phyloP scores from a whole-genome alignment of 169 alveolate species.

The Ichthyophthirius multifiliis region DNA sequence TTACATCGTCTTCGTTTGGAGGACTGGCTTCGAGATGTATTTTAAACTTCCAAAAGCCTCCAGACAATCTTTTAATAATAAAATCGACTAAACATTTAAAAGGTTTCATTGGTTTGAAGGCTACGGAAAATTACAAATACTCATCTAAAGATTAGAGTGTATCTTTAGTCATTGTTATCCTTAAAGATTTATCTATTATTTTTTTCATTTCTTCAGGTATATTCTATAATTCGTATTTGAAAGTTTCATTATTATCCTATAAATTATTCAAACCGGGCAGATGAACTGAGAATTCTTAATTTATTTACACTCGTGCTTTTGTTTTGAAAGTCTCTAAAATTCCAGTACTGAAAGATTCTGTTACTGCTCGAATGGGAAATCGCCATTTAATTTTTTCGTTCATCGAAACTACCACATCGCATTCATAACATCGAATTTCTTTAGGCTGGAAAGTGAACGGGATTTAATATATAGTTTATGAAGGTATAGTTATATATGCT shows the following conservation, averaged over 20 bases:
- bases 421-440: conserved; percentile 65
- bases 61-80: conserved; percentile 46
- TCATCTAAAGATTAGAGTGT: conserved; percentile 18
- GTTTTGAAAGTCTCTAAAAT: conserved; percentile 68
- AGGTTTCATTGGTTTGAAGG: conserved; percentile 57
- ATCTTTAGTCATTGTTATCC: conserved; percentile 15
- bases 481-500: conserved; percentile 60
- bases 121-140: conserved; percentile 38
- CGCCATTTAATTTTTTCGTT: conserved; percentile 74
- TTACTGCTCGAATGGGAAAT: conserved; percentile 78
- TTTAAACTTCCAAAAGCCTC: conserved; percentile 69
- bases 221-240: conserved; percentile 14
- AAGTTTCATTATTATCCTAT: conserved; percentile 15
- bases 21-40: conserved; percentile 49
- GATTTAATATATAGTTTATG: conserved; percentile 66
- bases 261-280: background rate
- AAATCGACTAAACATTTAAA: conserved; percentile 55
- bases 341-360: conserved; percentile 74
- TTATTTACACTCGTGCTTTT: conserved; percentile 4
- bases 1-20: conserved; percentile 62
- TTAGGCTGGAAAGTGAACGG: conserved; percentile 77
- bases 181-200: background rate
- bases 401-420: conserved; percentile 70
- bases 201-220: conserved; percentile 7
- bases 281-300: conserved; percentile 8